Conservation (phyloP, 345 rosid genomes). For the Eucalyptus leucophloia region DNA sequence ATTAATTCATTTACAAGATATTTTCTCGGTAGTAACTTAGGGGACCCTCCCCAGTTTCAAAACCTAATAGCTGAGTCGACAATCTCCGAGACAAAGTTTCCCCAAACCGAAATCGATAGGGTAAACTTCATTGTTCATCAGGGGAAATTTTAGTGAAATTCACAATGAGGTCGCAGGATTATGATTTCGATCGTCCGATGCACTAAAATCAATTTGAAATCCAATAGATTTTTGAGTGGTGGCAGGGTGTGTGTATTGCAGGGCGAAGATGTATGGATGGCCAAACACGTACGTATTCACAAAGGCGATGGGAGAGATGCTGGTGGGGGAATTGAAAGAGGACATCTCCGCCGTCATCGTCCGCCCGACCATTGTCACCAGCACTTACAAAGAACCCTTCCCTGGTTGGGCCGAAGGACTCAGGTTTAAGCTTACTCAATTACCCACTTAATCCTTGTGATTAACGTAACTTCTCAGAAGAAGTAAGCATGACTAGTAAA, state of each 20-base stretch:
- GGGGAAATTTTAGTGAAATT: neutral
- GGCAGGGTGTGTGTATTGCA: neutral
- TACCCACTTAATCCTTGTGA: neutral
- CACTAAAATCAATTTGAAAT: neutral
- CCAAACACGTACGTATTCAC: conserved; percentile 74
- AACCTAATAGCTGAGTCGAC: neutral
- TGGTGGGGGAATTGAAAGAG: conserved; percentile 30
- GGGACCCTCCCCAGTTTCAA: neutral
- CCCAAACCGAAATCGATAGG: neutral
- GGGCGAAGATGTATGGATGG: conserved; percentile 69
- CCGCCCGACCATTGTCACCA: conserved; percentile 54
- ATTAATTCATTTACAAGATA: neutral
- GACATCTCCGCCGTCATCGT: conserved; percentile 36
- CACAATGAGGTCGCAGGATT: neutral
- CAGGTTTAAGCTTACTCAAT: conserved; percentile 10
- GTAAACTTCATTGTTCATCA: neutral
- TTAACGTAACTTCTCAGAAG: neutral
- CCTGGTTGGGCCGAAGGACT: conserved; percentile 78
- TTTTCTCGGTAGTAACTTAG: neutral
- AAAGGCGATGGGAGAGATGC: conserved; percentile 85
- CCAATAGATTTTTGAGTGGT: neutral
- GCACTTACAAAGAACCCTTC: conserved; percentile 64
- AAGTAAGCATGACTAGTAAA: neutral
- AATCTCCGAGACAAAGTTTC: neutral
- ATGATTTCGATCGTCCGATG: neutral